A percentile compares a stretch with the other conserved stretches of the same genome.
These are phyloP conservation scores for Tolypocladium ovalisporum DNA, from an alignment of 2,329 filamentous ascomycete genomes.

Conservation along the genomic window DNA sequence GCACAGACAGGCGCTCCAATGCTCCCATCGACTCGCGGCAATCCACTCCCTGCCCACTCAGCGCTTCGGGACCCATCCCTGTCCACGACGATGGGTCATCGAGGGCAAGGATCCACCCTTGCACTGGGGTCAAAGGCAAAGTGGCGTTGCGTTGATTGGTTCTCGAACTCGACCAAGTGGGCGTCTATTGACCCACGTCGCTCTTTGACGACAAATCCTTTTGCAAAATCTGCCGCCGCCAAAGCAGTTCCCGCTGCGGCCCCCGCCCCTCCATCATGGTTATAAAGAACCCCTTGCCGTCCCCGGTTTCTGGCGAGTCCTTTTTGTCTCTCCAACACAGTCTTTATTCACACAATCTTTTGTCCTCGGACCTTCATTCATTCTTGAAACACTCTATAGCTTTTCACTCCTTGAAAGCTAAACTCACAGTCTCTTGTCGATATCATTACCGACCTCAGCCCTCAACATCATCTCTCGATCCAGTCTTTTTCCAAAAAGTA, in stretches of 20 bases:
- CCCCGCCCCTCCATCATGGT: neutral
- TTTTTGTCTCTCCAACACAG: neutral
- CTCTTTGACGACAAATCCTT: neutral
- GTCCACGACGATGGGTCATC: neutral
- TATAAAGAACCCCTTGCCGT: slow-evolving; percentile 16
- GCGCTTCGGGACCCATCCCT: neutral
- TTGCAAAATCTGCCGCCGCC: neutral
- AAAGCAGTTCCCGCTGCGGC: neutral
- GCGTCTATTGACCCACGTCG: neutral
- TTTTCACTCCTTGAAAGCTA: slow-evolving; percentile 8
- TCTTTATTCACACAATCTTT: neutral
- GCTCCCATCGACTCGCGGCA: neutral
- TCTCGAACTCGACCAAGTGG: neutral
- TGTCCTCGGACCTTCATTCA: slow-evolving; percentile 10
- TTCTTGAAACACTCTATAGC: slow-evolving; percentile 11
- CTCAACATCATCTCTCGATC: neutral
- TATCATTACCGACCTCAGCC: slow-evolving; percentile 8
- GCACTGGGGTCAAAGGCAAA: neutral
- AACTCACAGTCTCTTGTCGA: slow-evolving; percentile 3
- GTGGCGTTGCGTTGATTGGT: neutral
- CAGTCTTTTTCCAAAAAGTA: slow-evolving; percentile 2
- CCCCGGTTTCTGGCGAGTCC: slow-evolving; percentile 5
- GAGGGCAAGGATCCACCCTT: neutral
- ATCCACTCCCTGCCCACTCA: neutral
- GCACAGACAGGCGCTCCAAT: neutral